Conservation (phyloP, 225 moss, liverwort and hornwort genomes). For the Polytrichum commune region DNA sequence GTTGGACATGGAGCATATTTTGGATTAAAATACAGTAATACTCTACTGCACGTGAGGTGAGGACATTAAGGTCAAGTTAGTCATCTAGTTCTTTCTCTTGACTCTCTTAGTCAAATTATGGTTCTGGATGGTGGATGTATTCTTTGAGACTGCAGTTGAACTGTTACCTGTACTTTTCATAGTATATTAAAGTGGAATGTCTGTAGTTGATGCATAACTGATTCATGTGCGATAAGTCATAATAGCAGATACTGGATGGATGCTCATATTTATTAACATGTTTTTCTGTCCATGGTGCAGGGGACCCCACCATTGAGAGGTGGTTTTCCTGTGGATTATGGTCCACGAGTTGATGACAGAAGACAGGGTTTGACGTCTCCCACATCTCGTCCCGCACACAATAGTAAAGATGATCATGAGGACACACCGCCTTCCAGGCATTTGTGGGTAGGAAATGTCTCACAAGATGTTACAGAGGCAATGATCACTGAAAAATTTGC, state of each 20-base stretch:
- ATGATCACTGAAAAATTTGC: slow-evolving; percentile 54
- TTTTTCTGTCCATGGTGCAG: slow-evolving; percentile 24
- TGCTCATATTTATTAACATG: neutral
- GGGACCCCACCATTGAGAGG: slow-evolving; percentile 60
- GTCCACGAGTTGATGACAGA: slow-evolving; percentile 61
- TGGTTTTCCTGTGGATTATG: slow-evolving; percentile 64
- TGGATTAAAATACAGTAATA: too few species aligned
- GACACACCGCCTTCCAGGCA: slow-evolving; percentile 65
- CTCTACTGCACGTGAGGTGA: too few species aligned
- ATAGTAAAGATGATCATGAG: slow-evolving; percentile 44
- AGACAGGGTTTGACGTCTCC: slow-evolving; percentile 46
- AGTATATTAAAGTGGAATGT: neutral
- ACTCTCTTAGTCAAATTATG: neutral
- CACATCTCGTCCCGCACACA: slow-evolving; percentile 34
- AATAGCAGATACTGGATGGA: neutral
- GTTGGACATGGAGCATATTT: too few species aligned
- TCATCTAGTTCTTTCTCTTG: too few species aligned
- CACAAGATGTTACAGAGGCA: slow-evolving; percentile 57
- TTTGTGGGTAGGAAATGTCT: slow-evolving; percentile 70
- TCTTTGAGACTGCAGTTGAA: slow-evolving; percentile 1
- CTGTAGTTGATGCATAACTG: neutral
- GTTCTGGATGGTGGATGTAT: neutral
- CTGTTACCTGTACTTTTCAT: neutral
- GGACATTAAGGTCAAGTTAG: too few species aligned
- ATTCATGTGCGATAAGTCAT: neutral